phyloP scores from a whole-genome alignment of 2,329 filamentous ascomycete genomes.

The Aspergillus versicolor region DNA sequence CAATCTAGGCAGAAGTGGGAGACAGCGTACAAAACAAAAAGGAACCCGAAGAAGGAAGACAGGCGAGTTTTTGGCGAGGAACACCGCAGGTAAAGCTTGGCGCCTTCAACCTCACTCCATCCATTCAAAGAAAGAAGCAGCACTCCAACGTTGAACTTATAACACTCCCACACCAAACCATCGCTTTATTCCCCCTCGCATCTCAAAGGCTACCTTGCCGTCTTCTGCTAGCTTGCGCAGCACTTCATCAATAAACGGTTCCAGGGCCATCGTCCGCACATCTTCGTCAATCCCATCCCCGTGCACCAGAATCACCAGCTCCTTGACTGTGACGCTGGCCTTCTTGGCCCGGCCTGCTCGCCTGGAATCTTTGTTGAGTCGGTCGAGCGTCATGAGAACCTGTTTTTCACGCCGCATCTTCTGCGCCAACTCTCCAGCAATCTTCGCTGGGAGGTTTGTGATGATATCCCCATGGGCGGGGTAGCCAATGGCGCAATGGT shows the following conservation, averaged over 20 bases:
- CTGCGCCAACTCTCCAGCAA: constrained; percentile 36
- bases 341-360: constrained; percentile 20
- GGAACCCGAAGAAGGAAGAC: background rate
- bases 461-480: constrained; percentile 48
- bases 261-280: constrained; percentile 38
- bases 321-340: constrained; percentile 38
- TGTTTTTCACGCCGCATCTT: constrained; percentile 44
- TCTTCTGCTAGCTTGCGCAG: constrained; percentile 47
- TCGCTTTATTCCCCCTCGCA: constrained; percentile 35
- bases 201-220: constrained; percentile 43
- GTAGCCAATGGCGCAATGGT: constrained; percentile 43
- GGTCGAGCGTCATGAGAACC: constrained; percentile 35
- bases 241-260: constrained; percentile 47
- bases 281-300: constrained; percentile 36
- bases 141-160: background rate
- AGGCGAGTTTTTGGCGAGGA: background rate
- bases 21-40: background rate
- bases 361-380: constrained; percentile 5
- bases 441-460: constrained; percentile 39
- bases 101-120: constrained; percentile 1
- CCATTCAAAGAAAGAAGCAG: background rate
- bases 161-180: constrained; percentile 34
- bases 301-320: constrained; percentile 47
- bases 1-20: background rate
- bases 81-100: background rate